Base-by-base conservation (phyloP, 164 flowering plant species). In the Aristolochia californica region DNA sequence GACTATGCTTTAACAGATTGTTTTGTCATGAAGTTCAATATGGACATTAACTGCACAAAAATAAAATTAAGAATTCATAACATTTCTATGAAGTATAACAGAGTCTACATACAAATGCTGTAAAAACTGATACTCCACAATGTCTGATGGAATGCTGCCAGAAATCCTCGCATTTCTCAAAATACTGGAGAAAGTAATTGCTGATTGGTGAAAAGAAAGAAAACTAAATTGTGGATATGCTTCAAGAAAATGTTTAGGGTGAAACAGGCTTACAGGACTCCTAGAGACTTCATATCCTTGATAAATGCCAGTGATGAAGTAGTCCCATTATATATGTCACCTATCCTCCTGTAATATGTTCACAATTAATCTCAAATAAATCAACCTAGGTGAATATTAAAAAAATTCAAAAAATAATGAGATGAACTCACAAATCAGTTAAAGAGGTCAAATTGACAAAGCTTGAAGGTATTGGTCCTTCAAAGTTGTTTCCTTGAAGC, bases 401-500 rank as follows among this genome's bases (percentile, higher is more conserved):
- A 28, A 3, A 28, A 2, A 2, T 28, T 28, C 34, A 23, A 34
- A 17, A 13, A 2, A 24, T 24, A 26, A 12, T 25, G 30, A 15
- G 25, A 51, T 45, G 4, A 5, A 73, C 96, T 80, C 57, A 88
- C 96, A 88, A 60, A 53, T 83, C 83, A 27, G 62, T 64, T 72
- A 88, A 40, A 18, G 80, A 61, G 26, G 81, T 79, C 54, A 88
- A 68, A 21, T 74, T 79, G 28, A 87, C 64, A 62, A 85, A 74
- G 14, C 76, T 18, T 16, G 75, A 64, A 66, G 96, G 93, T 73
- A 88, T 82, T 50, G 88, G 66, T 49, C 96, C 96, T 63, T 65
- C 66, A 62, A 88, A 83, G 52, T 86, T 64, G 63, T 83, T 88
- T 43, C 96, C 96, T 49, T 83, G 80, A 65, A 88, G 49, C 77